Conservation (phyloP, 1,284 basidiomycete species). For the Ganoderma resinaceum region DNA sequence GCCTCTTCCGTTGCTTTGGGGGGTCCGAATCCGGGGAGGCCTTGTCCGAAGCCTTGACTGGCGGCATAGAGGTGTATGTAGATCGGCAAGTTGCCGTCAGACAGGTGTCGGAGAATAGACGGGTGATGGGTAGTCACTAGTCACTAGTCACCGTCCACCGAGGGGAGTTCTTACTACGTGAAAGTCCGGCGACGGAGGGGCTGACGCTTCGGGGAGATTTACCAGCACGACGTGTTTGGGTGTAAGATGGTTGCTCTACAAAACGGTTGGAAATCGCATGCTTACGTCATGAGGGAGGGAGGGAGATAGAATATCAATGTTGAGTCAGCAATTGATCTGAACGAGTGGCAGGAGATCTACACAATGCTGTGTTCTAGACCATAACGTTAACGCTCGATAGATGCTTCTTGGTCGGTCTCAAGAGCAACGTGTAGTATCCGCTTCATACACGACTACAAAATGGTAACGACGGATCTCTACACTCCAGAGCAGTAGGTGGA, state of each 20-base stretch:
- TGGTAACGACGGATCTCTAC: background rate
- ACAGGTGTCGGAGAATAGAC: no score
- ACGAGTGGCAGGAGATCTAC: background rate
- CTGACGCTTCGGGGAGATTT: background rate
- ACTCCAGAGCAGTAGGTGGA: background rate
- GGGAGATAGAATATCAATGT: background rate
- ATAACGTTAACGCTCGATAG: no score
- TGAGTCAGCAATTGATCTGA: background rate
- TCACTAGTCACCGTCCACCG: background rate
- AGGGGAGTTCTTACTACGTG: background rate
- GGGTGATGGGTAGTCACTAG: background rate
- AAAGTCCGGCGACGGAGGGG: background rate
- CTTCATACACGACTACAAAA: background rate
- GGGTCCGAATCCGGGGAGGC: constrained; percentile 26
- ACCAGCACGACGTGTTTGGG: background rate
- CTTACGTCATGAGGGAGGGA: background rate
- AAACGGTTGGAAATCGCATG: background rate
- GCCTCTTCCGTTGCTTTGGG: constrained; percentile 46
- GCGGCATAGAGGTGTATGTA: constrained; percentile 15
- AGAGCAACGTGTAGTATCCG: background rate
- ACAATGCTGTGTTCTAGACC: constrained; percentile 2
- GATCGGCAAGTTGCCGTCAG: background rate
- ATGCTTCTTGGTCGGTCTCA: background rate
- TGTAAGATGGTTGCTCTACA: background rate
- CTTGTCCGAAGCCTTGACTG: constrained; percentile 29